Evolutionary conservation across 352 stramenopile genomes (phyloP), one percentile per base, ranked within the genome.

Genomic region (Pythium oligandrum): DNA sequence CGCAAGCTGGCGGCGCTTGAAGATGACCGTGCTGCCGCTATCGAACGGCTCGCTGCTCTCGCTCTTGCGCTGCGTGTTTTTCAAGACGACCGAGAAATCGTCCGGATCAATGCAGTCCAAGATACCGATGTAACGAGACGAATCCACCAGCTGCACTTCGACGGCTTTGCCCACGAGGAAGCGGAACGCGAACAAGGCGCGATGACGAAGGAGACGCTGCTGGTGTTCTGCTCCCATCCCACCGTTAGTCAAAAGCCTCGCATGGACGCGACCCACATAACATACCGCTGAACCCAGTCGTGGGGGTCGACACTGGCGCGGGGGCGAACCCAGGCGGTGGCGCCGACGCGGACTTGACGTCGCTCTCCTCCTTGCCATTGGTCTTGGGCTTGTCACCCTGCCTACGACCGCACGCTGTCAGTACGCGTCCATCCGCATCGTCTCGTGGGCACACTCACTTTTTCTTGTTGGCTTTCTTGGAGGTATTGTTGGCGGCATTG

Each of bases 21-120:
- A 89, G 51, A 93, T 78, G 38, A 89, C 73, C 0, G 83, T 90
- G 54, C 78, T 84, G 40, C 83, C 83, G 48, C 71, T 84, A 34
- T 85, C 66, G 55, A 93, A 91, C 12, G 77, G 64, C 33, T 75
- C 71, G 30, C 57, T 57, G 39, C 44, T 44, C n/a, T 66, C 63
- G 5, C 44, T 68, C 61, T 78, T 67, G 38, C 73, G 72, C 51
- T 82, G 76, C 36, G 80, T 76, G 61, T 72, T 88, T 66, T 93
- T 93, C 35, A 93, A 59, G 31, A 93, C 83, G 35, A 93, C 57
- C 1, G 78, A 88, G 39, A 89, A 93, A 49, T 90, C 78, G 70
- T 93, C 81, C 4, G 81, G 83, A 59, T 93, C 81, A 46, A 93
- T 71, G 62, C 80, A 90, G 66, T 93, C 78, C 59, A 93, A 65